These are phyloP conservation scores for Xylariaceae sp. DNA, from an alignment of 2,329 filamentous ascomycete species.

Conservation along the genomic window DNA sequence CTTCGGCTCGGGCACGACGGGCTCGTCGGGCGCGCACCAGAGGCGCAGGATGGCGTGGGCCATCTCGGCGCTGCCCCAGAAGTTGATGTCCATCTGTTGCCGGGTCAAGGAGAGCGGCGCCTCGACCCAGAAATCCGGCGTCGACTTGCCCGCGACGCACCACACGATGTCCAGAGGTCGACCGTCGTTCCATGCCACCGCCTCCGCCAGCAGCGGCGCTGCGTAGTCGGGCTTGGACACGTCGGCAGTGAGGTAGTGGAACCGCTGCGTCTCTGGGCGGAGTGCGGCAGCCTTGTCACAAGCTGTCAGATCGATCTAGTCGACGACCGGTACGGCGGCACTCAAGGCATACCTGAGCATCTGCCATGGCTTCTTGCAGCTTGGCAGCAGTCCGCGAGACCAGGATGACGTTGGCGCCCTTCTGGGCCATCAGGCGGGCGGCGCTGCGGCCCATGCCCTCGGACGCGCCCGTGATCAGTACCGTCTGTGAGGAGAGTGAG, in stretches of 20 bases:
- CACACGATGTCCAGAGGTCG: constrained; percentile 76
- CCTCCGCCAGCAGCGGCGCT: constrained; percentile 60
- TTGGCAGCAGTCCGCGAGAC: constrained; percentile 71
- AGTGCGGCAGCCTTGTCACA: constrained; percentile 54
- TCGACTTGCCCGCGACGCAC: constrained; percentile 73
- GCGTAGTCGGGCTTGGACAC: constrained; percentile 66
- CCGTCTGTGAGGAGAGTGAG: constrained; percentile 50
- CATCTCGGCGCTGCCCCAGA: constrained; percentile 79
- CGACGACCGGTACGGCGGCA: background rate
- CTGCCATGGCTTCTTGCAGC: constrained; percentile 61
- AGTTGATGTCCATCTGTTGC: constrained; percentile 86
- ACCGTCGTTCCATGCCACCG: constrained; percentile 70
- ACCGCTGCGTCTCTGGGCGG: constrained; percentile 61
- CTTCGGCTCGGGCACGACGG: constrained; percentile 44
- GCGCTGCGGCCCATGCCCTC: constrained; percentile 82
- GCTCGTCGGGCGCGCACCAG: constrained; percentile 56
- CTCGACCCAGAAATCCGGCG: constrained; percentile 71
- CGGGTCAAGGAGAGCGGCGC: constrained; percentile 58
- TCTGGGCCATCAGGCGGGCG: constrained; percentile 65
- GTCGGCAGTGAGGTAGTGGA: constrained; percentile 79
- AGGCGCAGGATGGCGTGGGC: constrained; percentile 68
- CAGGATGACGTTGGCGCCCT: constrained; percentile 81
- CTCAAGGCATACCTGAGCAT: constrained; percentile 23
- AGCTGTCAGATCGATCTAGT: constrained; percentile 6
- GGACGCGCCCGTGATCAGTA: constrained; percentile 84